Evolutionary conservation across 306 rosid species (phyloP).

Genomic region (Sphenostylis stenocarpa): DNA sequence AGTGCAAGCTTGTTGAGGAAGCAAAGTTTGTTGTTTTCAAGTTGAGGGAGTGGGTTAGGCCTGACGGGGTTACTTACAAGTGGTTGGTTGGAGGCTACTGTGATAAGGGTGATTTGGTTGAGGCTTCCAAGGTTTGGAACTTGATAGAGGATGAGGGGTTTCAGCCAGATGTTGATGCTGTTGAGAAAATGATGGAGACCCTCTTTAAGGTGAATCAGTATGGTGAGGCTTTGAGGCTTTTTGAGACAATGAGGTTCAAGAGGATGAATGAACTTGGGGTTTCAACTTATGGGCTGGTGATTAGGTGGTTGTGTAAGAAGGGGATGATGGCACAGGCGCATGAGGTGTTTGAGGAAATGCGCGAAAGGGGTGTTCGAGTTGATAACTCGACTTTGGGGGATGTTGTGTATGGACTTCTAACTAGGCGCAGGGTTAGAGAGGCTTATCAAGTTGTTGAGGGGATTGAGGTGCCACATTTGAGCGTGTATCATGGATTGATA

Average conservation of each 20-base stretch:
- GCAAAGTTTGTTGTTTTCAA: slow-evolving; percentile 61
- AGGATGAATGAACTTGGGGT: slow-evolving; percentile 57
- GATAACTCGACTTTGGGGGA: slow-evolving; percentile 52
- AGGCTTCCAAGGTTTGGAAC: slow-evolving; percentile 81
- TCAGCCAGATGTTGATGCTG: slow-evolving; percentile 46
- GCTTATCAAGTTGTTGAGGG: slow-evolving; percentile 48
- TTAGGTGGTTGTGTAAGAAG: slow-evolving; percentile 67
- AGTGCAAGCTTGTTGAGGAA: slow-evolving; percentile 60
- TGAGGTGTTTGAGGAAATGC: slow-evolving; percentile 72
- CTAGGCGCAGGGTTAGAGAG: slow-evolving; percentile 54
- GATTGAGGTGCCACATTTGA: slow-evolving; percentile 42
- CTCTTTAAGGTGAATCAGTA: slow-evolving; percentile 58
- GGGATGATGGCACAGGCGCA: slow-evolving; percentile 53
- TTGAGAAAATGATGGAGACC: slow-evolving; percentile 69
- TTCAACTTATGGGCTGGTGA: slow-evolving; percentile 64
- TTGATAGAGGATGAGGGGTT: slow-evolving; percentile 82
- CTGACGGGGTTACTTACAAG: slow-evolving; percentile 53
- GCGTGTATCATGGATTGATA: slow-evolving; percentile 67
- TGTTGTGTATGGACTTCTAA: slow-evolving; percentile 61
- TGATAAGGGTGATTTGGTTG: slow-evolving; percentile 66
- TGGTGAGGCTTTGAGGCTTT: slow-evolving; percentile 65
- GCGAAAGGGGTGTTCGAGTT: slow-evolving; percentile 47
- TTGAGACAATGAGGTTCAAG: slow-evolving; percentile 59
- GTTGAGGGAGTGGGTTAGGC: slow-evolving; percentile 58
- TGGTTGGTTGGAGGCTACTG: slow-evolving; percentile 65